Conservation (phyloP, 2,329 filamentous ascomycete species). For the Sporothrix schenckii region DNA sequence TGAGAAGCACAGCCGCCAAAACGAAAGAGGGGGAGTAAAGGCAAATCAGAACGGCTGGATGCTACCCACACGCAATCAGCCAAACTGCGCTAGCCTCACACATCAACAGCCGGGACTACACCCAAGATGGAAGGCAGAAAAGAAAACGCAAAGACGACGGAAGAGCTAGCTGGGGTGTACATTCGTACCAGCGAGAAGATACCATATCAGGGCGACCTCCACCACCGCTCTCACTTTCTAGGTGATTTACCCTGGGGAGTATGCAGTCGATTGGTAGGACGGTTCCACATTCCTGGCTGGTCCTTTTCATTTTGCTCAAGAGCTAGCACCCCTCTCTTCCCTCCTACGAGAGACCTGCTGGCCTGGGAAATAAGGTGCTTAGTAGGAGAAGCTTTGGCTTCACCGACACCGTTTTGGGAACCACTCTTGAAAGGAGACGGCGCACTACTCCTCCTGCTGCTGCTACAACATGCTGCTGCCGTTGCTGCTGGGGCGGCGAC, state of each 20-base stretch:
- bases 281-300: conserved; percentile 15
- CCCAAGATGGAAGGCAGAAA: conserved; percentile 30
- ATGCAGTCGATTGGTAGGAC: neutral
- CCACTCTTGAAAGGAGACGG: neutral
- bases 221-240: conserved; percentile 14
- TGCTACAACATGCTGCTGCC: neutral
- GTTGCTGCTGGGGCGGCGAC: too few species aligned
- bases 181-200: conserved; percentile 17
- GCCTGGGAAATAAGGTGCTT: neutral
- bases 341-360: neutral
- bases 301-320: neutral
- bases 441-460: neutral
- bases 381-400: conserved; percentile 1
- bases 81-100: conserved; percentile 11
- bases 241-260: conserved; percentile 22
- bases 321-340: neutral
- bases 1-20: neutral
- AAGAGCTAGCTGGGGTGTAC: neutral
- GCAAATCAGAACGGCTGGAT: conserved; percentile 17
- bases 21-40: conserved; percentile 8
- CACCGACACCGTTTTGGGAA: conserved; percentile 33
- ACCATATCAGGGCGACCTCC: conserved; percentile 23
- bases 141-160: conserved; percentile 13
- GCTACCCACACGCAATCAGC: conserved; percentile 28
- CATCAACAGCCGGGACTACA: conserved; percentile 30